A percentile compares a stretch with the other conserved stretches of the same genome.
These are phyloP conservation scores for Chaetomium tenue DNA, from an alignment of 495 filamentous ascomycete species.

Conservation along the genomic window DNA sequence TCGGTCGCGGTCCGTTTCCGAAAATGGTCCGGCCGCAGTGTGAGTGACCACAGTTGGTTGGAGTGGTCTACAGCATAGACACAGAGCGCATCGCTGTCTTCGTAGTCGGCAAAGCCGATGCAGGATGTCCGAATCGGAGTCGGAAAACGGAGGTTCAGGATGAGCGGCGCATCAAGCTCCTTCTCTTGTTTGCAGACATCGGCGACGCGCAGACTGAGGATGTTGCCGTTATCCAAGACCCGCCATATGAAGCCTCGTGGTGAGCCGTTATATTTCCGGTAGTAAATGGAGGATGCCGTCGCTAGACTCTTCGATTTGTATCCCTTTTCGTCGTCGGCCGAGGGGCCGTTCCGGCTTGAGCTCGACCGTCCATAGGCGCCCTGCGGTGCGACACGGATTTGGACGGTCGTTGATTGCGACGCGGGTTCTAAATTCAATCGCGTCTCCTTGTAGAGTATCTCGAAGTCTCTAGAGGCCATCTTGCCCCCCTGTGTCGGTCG, in stretches of 20 bases:
- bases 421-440: conserved; percentile 77
- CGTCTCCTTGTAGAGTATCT: conserved; percentile 78
- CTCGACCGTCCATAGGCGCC: conserved; percentile 42
- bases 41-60: conserved; percentile 77
- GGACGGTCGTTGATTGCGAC: conserved; percentile 63
- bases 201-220: conserved; percentile 77
- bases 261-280: conserved; percentile 67
- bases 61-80: conserved; percentile 77
- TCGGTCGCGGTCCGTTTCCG: conserved; percentile 63
- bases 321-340: conserved; percentile 66
- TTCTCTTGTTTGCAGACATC: conserved; percentile 73
- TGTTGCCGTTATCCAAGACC: conserved; percentile 72
- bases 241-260: conserved; percentile 90
- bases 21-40: conserved; percentile 78
- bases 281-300: conserved; percentile 77
- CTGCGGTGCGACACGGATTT: conserved; percentile 65
- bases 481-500: conserved; percentile 38
- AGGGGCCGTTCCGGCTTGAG: conserved; percentile 26
- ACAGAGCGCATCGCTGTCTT: conserved; percentile 72
- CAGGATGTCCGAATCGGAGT: conserved; percentile 67
- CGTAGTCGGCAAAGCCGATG: conserved; percentile 75
- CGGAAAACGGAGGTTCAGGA: conserved; percentile 73
- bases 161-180: conserved; percentile 65
- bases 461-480: conserved; percentile 45
- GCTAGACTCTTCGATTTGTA: conserved; percentile 72